Base-by-base conservation (phyloP, 2,329 filamentous ascomycete species). In the Fusarium oxysporum region DNA sequence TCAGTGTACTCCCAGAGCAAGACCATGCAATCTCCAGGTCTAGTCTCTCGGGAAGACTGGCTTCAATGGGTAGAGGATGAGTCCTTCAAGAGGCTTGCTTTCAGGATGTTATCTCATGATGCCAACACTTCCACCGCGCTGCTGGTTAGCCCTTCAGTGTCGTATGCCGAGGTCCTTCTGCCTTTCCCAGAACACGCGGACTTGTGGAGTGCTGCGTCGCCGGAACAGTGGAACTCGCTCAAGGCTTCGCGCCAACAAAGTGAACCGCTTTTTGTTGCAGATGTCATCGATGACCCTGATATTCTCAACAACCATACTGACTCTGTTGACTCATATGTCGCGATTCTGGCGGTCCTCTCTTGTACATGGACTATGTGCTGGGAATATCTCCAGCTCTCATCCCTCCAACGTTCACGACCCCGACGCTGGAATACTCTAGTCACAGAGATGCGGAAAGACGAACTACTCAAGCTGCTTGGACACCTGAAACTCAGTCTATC, bases 81-180 rank as follows among this genome's bases (percentile, higher is more conserved):
- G 47, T 80, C 77, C 3, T 80, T 76, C 38, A 82, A 81, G 32
- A 71, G 81, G 4, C 64, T 82, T 1, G 73, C 77, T 2, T 77
- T 81, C 19, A 57, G 74, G 14, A 58, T 79, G n/a, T 62, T 81
- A 1, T 68, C 71, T 1, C 79, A 81, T 30, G 80, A 81, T 21
- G 75, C 79, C 11, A 70, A 80, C n/a, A 66, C 73, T 0, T 81
- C 80, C 2, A 75, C 78, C 30, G 74, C 74, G 3, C 67, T 81
- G 3, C 62, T 81, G 35, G 75, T 78, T 8, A 78, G 77, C 6
- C 78, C 80, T 0, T 62, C 78, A 0, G 60, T 81, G 1, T 81
- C 80, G 0, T 81, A 81, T 25, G 79, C 80, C 0, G 80, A 81
- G 60, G 48, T 80, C 5, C 70, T 74, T 5, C 56, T 81, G 1